Base-by-base conservation (phyloP, 176 grass and related monocot species). In the Ensete glaucum region DNA sequence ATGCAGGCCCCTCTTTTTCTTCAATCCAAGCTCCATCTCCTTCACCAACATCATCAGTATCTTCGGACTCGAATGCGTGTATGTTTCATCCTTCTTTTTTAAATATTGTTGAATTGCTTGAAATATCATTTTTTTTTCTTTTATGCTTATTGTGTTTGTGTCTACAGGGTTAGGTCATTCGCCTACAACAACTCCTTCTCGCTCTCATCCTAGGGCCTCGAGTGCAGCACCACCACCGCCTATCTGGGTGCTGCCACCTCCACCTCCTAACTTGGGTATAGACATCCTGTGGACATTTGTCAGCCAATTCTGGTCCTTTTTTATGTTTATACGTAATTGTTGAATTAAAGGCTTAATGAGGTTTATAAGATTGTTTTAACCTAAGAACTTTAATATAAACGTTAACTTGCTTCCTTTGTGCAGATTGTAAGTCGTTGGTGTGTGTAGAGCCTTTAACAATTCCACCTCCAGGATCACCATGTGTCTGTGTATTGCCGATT, bases 401-500 rank as follows among this genome's bases (percentile, higher is more conserved):
- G 16, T 8, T 6, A 20, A 51, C 16, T 15, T 27, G 20, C 24
- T 77, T 67, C 69, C 50, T 3, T 53, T 78, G 68, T 52, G 65
- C 91, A 99, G 96, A 95, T 91, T 99, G 96, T 81, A 89, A 81
- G 56, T 89, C 51, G 50, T 88, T 99, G 75, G 9, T 67, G 56
- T 99, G 96, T 81, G 53, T 83, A 70, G 91, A 99, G 69, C 96
- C 90, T 74, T 86, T 88, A 81, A 87, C 73, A 17, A 91, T 91
- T 83, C 88, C 91, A 64, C 86, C 84, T 68, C 73, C 76, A 2
- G 86, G 91, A 78, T 88, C 91, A 29, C 88, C 91, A 62, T 99
- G 96, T 81, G 74, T 74, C 72, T 99, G 95, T 82, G 95, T 99
- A 80, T 77, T 91, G 85, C 95, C 95, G 82, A 99, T 99, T 75